Base-by-base conservation (phyloP, 176 grass and related monocot species). In the Otatea glauca region DNA sequence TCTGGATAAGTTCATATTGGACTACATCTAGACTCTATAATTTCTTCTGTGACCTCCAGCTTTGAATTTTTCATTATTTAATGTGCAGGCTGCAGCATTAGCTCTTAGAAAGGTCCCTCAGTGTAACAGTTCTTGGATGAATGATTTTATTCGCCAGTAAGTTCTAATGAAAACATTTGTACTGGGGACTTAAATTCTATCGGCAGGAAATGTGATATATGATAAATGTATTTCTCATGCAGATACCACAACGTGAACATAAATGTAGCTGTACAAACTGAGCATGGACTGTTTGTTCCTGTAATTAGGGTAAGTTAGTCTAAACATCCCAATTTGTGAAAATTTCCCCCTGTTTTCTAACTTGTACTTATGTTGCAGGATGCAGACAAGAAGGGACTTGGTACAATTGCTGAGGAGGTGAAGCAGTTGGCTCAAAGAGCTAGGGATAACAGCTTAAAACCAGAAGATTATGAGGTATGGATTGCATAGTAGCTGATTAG, bases 181-280 rank as follows among this genome's bases (percentile, higher is more conserved):
- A 42, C 39, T 64, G 4, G 12, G 35, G 14, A 69, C 32, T 20
- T 39, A 7, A 65, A 27, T 72, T 48, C 11, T 69, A 32, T 60
- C 23, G 23, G 12, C 45, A 73, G 2, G 27, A 72, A 83, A 55
- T 29, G 77, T 89, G 39, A 63, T 51, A 48, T 75, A 32, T 78
- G 74, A 20, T 4, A 68, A 55, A 77, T 67, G 17, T 79, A 63
- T 51, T 80, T 69, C 6, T 75, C 21, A 68, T 89, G 64, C 89
- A 99, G 96, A 83, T 96, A 96, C 83, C 42, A 92, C 81, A 89
- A 96, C 11, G 96, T 99, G 73, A 99, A 99, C 80, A 96, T 99
- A 68, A 99, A 96, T 79, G 93, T 99, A 43, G 93, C 96, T 63
- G 91, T 96, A 20, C 96, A 96, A 85, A 99, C 96, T 17, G 96